Evolutionary conservation across 2,329 filamentous ascomycete genomes (phyloP).

Genomic region (Capronia americana): DNA sequence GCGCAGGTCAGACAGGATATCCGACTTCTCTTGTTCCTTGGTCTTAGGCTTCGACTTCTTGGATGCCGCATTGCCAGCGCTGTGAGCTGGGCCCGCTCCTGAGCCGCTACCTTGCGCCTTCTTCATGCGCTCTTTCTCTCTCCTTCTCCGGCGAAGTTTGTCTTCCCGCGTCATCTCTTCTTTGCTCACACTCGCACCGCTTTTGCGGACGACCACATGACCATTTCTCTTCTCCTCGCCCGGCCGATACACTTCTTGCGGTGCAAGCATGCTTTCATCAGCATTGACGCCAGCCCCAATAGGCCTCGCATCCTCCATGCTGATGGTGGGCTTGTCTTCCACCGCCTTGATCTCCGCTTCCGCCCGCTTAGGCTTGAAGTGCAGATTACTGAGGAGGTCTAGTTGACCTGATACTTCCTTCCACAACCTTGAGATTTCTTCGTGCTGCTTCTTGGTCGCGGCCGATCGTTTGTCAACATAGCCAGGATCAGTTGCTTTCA

Average conservation of each 20-base stretch:
- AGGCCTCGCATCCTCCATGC: constrained; percentile 94
- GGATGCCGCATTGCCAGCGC: constrained; percentile 29
- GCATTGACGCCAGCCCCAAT: constrained; percentile 75
- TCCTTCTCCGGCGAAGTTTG: constrained; percentile 74
- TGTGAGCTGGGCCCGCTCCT: constrained; percentile 48
- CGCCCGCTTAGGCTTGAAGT: constrained; percentile 89
- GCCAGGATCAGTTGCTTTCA: constrained; percentile 76
- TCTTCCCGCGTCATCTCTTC: constrained; percentile 91
- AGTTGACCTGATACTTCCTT: constrained; percentile 78
- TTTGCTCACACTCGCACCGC: constrained; percentile 67
- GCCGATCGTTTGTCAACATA: constrained; percentile 84
- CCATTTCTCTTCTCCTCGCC: constrained; percentile 60
- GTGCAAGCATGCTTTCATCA: constrained; percentile 76
- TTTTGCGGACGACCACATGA: constrained; percentile 31
- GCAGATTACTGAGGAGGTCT: constrained; percentile 89
- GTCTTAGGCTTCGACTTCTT: constrained; percentile 42
- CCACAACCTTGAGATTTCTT: constrained; percentile 83
- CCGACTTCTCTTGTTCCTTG: constrained; percentile 54
- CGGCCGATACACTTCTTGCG: constrained; percentile 92
- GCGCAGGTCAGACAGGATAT: constrained; percentile 71
- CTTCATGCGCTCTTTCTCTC: constrained; percentile 84
- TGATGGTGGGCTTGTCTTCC: constrained; percentile 85
- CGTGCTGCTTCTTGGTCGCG: constrained; percentile 80
- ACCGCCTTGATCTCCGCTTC: constrained; percentile 85
- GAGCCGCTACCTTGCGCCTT: constrained; percentile 51